Evolutionary conservation across 768 basidiomycete species (phyloP).

Genomic region (Chiua virens): DNA sequence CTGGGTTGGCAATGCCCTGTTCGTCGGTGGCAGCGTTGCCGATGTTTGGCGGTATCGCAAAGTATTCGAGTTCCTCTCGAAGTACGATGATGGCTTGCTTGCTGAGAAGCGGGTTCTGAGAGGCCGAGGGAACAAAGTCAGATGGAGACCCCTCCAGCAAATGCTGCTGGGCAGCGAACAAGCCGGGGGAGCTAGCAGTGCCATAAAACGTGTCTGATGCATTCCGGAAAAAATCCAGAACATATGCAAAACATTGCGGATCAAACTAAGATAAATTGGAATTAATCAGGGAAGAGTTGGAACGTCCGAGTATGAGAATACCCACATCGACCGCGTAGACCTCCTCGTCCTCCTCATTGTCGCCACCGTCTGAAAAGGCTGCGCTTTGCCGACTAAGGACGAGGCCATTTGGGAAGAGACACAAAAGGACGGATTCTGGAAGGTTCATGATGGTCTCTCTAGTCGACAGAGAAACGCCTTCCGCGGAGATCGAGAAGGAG

Average conservation of each 20-base stretch:
- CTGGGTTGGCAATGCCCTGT: conserved; percentile 76
- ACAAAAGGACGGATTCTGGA: conserved; percentile 94
- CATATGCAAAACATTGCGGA: conserved; percentile 93
- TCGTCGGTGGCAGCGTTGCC: conserved; percentile 65
- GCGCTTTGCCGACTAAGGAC: conserved; percentile 87
- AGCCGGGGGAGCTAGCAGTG: conserved; percentile 65
- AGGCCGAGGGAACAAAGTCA: conserved; percentile 59
- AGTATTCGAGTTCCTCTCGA: conserved; percentile 97
- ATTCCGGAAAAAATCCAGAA: conserved; percentile 87
- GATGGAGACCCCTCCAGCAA: conserved; percentile 64
- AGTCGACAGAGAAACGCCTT: conserved; percentile 88
- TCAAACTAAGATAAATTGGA: conserved; percentile 70
- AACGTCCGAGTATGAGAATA: conserved; percentile 25
- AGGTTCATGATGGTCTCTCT: conserved; percentile 98
- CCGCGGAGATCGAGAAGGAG: conserved; percentile 92
- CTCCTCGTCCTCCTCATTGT: conserved; percentile 81
- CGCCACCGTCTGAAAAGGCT: conserved; percentile 71
- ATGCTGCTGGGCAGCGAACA: conserved; percentile 77
- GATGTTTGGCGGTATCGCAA: conserved; percentile 84
- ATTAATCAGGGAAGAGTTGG: neutral
- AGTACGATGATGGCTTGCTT: conserved; percentile 99
- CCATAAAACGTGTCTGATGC: conserved; percentile 94
- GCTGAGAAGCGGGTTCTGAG: conserved; percentile 87
- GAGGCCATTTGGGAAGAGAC: conserved; percentile 96
- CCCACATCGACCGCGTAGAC: conserved; percentile 95